These are phyloP conservation scores for Barbarea vulgaris DNA, from an alignment of 345 rosid species.

Conservation along the genomic window DNA sequence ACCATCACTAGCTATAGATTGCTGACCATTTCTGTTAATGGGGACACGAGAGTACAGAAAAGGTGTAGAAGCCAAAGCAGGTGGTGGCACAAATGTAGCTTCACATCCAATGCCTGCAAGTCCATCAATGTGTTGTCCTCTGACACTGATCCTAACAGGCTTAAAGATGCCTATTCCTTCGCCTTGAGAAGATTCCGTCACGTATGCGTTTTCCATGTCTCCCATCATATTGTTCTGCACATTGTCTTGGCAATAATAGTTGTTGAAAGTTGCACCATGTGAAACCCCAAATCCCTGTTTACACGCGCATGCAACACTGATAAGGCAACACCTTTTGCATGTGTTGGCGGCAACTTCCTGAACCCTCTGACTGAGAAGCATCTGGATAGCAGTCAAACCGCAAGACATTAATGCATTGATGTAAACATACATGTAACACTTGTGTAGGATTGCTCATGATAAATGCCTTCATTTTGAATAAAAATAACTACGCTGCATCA, in stretches of 20 bases:
- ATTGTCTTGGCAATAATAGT: conserved; percentile 78
- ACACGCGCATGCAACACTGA: conserved; percentile 77
- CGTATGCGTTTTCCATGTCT: conserved; percentile 64
- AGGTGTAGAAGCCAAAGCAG: conserved; percentile 89
- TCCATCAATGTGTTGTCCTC: conserved; percentile 84
- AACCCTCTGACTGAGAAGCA: conserved; percentile 90
- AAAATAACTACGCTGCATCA: neutral
- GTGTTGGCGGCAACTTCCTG: conserved; percentile 86
- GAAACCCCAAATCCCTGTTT: conserved; percentile 73
- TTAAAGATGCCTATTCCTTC: conserved; percentile 74
- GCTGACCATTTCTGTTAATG: conserved; percentile 79
- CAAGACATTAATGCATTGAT: conserved; percentile 22
- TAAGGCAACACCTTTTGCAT: conserved; percentile 77
- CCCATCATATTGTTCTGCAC: conserved; percentile 58
- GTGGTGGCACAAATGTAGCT: conserved; percentile 72
- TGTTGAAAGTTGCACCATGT: conserved; percentile 55
- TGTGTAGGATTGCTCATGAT: conserved; percentile 19
- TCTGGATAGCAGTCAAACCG: conserved; percentile 51
- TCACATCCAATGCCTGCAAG: conserved; percentile 98
- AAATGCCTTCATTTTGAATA: neutral
- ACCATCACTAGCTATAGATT: conserved; percentile 79
- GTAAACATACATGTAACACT: conserved; percentile 14
- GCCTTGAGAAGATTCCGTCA: conserved; percentile 70
- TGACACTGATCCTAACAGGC: conserved; percentile 87
- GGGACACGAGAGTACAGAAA: conserved; percentile 95